Evolutionary conservation across 768 basidiomycete genomes (phyloP), one percentile per base, ranked within the genome.

Genomic region (Paxillus ammoniavirescens): DNA sequence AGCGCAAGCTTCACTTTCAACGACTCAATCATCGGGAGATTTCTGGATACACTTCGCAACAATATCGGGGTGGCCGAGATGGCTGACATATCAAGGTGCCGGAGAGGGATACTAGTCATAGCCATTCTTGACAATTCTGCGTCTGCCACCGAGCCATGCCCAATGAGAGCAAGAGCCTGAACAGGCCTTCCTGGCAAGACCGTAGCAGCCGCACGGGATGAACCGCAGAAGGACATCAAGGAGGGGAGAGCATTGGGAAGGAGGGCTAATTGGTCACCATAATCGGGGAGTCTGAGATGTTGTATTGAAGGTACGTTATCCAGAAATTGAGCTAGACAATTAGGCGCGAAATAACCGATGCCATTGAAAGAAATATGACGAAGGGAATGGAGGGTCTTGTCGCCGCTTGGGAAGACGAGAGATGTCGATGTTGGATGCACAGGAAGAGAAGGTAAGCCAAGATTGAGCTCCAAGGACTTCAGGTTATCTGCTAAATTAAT

Each of bases 171-270:
- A 46, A 87, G 79, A 51, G 69, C 68, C 42, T 76, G 77, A 26
- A 87, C 79, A 3, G 83, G 83, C 18, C 86, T 73, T 17, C 83
- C 83, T 5, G 84, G 86, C 49, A 86, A 77, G 44, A 87, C 61
- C 15, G 73, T 68, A 44, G 83, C 82, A 2, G 84, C 84, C n/a
- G 80, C 74, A 62, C 75, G 74, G 52, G 83, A 77, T 33, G 78
- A 75, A 53, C 85, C 85, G 51, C 82, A 81, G 75, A 86, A 86
- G 48, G 76, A 75, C 12, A 73, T 60, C 21, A 88, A 75, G 44
- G 56, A 57, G 5, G 81, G 80, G 17, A 86, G 71, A 49, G 78
- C 76, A 51, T 61, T 51, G n/a, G 74, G 61, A 7, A 73, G 68
- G 28, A 83, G 70, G 49, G 62, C 55, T 28, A 84, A 70, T 8